Evolutionary conservation across 331 rosid species (phyloP), one percentile per base, ranked within the genome.

Genomic region (Acacia concinna): DNA sequence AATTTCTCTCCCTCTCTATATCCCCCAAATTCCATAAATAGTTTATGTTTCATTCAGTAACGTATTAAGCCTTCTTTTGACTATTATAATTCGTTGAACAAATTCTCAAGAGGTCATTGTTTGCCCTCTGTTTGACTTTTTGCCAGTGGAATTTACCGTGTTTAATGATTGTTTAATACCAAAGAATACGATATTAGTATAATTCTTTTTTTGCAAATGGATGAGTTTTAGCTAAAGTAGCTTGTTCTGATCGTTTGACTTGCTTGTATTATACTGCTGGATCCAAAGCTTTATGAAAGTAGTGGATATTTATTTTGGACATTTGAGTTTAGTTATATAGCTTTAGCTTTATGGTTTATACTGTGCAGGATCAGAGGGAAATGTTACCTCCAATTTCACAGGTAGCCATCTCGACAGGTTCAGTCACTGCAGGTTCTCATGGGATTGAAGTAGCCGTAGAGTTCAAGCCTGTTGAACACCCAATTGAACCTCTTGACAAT

Each of bases 391-490:
- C 90, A 68, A 90, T 85, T 79, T 71, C 92, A 12, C 94, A 86
- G 83, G 81, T 57, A 35, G 81, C 76, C 3, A 85, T 68, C 71
- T 77, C 86, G 71, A 52, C 86, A 64, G 81, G 81, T 67, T 68
- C 79, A 43, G 77, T 82, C 31, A 77, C 83, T 44, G 69, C 96
- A 41, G 85, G 85, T 73, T 73, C 97, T 83, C 99, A 92, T 85
- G 97, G 97, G 80, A 91, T 90, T 85, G 99, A 93, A 85, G 96
- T 89, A 23, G 93, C 96, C 0, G 93, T 84, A 28, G 99, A 95
- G 87, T 95, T 95, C 78, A 95, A 95, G 85, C 94, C 99, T 4
- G 97, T 93, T 74, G 97, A 95, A 75, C 97, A 95, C 69, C 99
- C 99, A 1, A 38, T 65, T 38, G 97, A 95, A 81, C 97, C 97